Evolutionary conservation across 2,329 filamentous ascomycete genomes (phyloP).

Genomic region (Clonostachys solani): DNA sequence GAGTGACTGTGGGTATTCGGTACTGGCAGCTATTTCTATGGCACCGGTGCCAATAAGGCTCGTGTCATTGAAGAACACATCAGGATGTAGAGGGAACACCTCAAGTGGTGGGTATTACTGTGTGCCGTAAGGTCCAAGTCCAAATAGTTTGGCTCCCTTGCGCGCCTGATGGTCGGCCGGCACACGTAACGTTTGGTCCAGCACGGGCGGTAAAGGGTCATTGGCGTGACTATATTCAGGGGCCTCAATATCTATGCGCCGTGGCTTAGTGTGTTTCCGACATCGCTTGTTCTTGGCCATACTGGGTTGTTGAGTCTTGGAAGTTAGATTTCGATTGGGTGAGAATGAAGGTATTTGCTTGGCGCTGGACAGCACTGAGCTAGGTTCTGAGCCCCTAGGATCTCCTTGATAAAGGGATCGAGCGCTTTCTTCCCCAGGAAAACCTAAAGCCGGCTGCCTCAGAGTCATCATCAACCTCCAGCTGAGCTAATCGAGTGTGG

Average conservation of each 20-base stretch:
- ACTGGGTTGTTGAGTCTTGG: too few species aligned
- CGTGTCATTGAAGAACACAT: slow-evolving; percentile 55
- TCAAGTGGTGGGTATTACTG: slow-evolving; percentile 59
- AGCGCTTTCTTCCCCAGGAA: slow-evolving; percentile 39
- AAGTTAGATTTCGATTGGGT: too few species aligned
- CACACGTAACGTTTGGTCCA: slow-evolving; percentile 4
- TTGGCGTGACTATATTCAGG: slow-evolving; percentile 49
- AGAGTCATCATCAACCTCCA: slow-evolving; percentile 41
- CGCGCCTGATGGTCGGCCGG: neutral
- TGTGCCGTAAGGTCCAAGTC: slow-evolving; percentile 56
- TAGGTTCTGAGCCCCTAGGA: neutral
- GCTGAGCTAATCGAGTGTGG: slow-evolving; percentile 43
- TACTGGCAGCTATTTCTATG: slow-evolving; percentile 29
- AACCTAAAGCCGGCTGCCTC: slow-evolving; percentile 34
- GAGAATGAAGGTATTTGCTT: neutral
- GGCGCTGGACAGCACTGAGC: neutral
- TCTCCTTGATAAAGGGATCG: slow-evolving; percentile 1
- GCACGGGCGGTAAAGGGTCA: slow-evolving; percentile 36
- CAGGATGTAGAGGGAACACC: slow-evolving; percentile 50
- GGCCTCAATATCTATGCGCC: slow-evolving; percentile 40
- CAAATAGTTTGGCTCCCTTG: slow-evolving; percentile 30
- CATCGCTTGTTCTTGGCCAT: slow-evolving; percentile 18
- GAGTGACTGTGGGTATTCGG: slow-evolving; percentile 18
- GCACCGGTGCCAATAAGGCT: slow-evolving; percentile 54
- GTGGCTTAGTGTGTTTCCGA: slow-evolving; percentile 39